Conservation (phyloP, 352 stramenopile genomes). For the Phytophthora sansomeana region DNA sequence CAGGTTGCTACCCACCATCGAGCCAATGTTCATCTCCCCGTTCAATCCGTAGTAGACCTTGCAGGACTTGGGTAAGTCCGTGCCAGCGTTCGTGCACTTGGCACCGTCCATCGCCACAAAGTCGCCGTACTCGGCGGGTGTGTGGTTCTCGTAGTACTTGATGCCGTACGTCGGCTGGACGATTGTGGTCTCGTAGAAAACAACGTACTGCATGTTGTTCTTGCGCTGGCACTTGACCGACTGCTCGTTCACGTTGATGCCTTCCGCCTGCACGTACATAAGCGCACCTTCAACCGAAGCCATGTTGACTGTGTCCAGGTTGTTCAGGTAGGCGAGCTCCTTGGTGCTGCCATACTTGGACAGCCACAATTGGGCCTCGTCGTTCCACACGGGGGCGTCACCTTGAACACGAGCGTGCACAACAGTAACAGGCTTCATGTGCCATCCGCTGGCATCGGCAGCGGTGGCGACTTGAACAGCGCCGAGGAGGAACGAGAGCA, state of each 20-base stretch:
- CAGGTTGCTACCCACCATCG: slow-evolving; percentile 55
- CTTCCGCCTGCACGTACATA: slow-evolving; percentile 76
- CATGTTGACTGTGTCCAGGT: slow-evolving; percentile 73
- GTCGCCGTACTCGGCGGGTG: slow-evolving; percentile 53
- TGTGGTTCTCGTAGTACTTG: slow-evolving; percentile 54
- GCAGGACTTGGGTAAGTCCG: slow-evolving; percentile 45
- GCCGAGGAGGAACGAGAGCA: slow-evolving; percentile 23
- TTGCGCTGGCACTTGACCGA: slow-evolving; percentile 66
- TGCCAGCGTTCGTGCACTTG: slow-evolving; percentile 57
- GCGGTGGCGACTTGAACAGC: slow-evolving; percentile 7
- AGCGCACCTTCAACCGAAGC: slow-evolving; percentile 67
- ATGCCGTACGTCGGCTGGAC: slow-evolving; percentile 63
- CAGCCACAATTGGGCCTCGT: slow-evolving; percentile 39
- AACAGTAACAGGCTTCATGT: slow-evolving; percentile 56
- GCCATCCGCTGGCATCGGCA: slow-evolving; percentile 29
- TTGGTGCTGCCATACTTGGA: slow-evolving; percentile 54
- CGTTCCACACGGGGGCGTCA: slow-evolving; percentile 50
- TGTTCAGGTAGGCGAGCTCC: slow-evolving; percentile 42
- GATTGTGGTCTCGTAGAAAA: slow-evolving; percentile 78
- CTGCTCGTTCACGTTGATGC: slow-evolving; percentile 65
- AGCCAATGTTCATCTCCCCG: slow-evolving; percentile 52
- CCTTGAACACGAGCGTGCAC: slow-evolving; percentile 73
- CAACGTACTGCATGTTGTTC: slow-evolving; percentile 76
- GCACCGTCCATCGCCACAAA: slow-evolving; percentile 73
- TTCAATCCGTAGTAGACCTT: slow-evolving; percentile 60